Evolutionary conservation across 768 basidiomycete genomes (phyloP), one percentile per base, ranked within the genome.

Genomic region (Auriscalpium orientale): DNA sequence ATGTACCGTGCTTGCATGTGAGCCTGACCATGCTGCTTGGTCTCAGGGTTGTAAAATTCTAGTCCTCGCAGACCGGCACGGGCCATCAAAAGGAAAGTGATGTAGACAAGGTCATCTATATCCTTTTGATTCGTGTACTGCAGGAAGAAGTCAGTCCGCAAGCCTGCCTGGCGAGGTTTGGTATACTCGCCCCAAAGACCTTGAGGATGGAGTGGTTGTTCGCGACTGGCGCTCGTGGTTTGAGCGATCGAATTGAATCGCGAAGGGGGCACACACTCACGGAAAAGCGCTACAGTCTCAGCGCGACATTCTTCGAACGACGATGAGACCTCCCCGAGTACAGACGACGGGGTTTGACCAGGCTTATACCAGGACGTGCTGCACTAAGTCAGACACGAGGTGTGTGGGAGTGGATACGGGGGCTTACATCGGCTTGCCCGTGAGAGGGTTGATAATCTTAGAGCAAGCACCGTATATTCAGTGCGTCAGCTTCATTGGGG

Each of bases 281-380:
- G 77, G 71, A 82, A 93, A 44, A 94, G 73, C 0, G 88, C 88
- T 20, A 91, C 91, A 2, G 89, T 79, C 71, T 95, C 92, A 9
- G 91, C 91, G n/a, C 92, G 83, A 62, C 91, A 93, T 72, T 94
- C 91, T 70, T 94, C 92, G 81, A 93, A 82, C 1, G 91, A 93
- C 0, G 91, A 92, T 4, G 89, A 91, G 8, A 91, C 87, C 58
- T 92, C 87, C 0, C 91, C 91, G 1, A 95, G 76, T 1, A 92
- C 85, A 10, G 89, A 84, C 49, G 82, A 87, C 40, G 89, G 79
- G 0, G 87, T 91, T 69, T 92, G 91, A 8, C 91, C 91, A 36
- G 87, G 79, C 66, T 88, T 88, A 70, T 95, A 95, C 91, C 91
- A 94, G 15, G 87, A 84, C 3, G 80, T 77, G 54, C 89, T 91